Percentiles rank a stretch among this genome's conserved stretches.
Conservation (phyloP, 179 eudicot species). For the Camellia oleifera region DNA sequence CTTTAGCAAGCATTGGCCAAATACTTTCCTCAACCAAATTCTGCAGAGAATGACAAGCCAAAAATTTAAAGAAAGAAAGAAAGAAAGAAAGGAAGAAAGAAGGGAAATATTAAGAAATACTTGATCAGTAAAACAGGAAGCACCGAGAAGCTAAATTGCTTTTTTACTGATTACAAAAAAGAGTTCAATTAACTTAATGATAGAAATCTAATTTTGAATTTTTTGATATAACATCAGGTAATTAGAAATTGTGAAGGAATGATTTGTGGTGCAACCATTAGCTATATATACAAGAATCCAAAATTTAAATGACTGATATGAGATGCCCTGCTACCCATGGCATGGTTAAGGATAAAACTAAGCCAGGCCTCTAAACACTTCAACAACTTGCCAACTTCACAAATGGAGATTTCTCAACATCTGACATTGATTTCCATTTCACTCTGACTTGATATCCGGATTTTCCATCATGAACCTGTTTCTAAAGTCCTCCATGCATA, state of each 20-base stretch:
- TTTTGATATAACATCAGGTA: neutral
- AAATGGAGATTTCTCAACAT: no score
- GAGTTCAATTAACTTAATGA: neutral
- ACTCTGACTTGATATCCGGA: no score
- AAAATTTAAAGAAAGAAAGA: neutral
- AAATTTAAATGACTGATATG: neutral
- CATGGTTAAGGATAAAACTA: neutral
- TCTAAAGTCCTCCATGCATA: no score
- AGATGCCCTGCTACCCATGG: neutral
- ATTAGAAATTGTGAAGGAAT: neutral
- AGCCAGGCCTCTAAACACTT: neutral
- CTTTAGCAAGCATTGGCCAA: slow-evolving; percentile 80
- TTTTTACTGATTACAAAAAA: neutral
- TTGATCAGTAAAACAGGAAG: neutral
- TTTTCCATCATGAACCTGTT: no score
- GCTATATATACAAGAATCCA: neutral
- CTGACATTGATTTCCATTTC: no score
- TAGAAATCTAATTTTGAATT: neutral
- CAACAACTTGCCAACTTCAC: no score
- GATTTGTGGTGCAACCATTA: neutral
- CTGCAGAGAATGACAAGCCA: slow-evolving; percentile 42
- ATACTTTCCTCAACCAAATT: slow-evolving; percentile 77
- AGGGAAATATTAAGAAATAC: neutral
- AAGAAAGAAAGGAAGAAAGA: neutral
- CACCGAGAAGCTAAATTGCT: neutral